Base-by-base conservation (phyloP, 371 early-diverging fungal species). In the Actinomucor elegans region DNA sequence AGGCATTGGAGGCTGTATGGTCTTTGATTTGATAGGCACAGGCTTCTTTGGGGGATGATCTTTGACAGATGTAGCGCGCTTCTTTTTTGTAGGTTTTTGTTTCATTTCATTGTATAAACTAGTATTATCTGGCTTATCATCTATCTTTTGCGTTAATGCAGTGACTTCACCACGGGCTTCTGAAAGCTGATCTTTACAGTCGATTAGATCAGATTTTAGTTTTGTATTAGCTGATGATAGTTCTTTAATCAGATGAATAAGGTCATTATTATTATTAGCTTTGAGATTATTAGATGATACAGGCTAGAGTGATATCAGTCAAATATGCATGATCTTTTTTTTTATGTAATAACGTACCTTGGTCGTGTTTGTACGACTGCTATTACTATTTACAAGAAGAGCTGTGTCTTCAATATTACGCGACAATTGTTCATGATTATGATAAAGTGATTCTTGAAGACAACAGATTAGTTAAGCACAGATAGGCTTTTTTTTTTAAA, bases 201-300 rank as follows among this genome's bases (percentile, higher is more conserved):
- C 62, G 21, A 71, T 33, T 2, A 73, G 44, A 18, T 74, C 77
- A 4, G 53, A 60, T 49, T 70, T 77, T 18, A 71, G 37, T 32
- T 72, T 73, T 21, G 56, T 59, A 29, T 74, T 77, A 14, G 74
- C 64, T 7, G 59, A 57, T n/a, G 72, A 71, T 2, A 77, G 48
- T 27, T 77, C 74, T 31, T 74, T 73, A n/a, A 77, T 77, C 11
- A 71, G 43, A n/a, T 35, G 14, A 24, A 56, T 53, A 26, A 63
- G 46, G 29, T 57, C 52, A 44, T 57, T 42, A 0, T 34, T 55
- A 21, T 23, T 48, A 21, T 38, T 54, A n/a, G n/a, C n/a, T n/a
- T n/a, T n/a, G n/a, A n/a, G n/a, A 24, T 33, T 40, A n/a, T 37
- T 37, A 15, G 50, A 40, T 52, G 44, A 52, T 20, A 43, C 53